Conservation (phyloP, 2,329 filamentous ascomycete genomes). For the Colletotrichum karsti region DNA sequence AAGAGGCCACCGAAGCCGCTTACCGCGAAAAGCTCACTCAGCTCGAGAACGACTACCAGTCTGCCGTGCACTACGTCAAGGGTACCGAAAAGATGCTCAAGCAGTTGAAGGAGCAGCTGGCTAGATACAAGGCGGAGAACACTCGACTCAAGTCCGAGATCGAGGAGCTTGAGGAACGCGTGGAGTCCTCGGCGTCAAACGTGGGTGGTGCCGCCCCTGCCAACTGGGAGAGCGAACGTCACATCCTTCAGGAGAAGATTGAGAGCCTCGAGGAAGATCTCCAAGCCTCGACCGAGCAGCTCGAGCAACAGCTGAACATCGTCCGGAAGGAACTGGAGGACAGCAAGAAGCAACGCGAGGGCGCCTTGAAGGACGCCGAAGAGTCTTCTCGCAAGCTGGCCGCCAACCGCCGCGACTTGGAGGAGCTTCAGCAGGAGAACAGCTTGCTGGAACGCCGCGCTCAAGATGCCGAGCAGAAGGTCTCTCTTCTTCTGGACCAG, state of each 20-base stretch:
- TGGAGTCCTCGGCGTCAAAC: constrained; percentile 44
- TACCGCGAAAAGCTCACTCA: constrained; percentile 95
- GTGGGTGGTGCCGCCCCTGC: constrained; percentile 49
- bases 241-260: constrained; percentile 73
- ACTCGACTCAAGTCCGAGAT: constrained; percentile 83
- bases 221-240: constrained; percentile 81
- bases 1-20: constrained; percentile 85
- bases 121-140: constrained; percentile 90
- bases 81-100: constrained; percentile 99
- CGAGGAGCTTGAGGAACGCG: constrained; percentile 68
- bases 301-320: constrained; percentile 76
- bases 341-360: constrained; percentile 74
- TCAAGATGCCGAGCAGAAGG: constrained; percentile 90
- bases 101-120: constrained; percentile 97
- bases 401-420: constrained; percentile 72
- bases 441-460: constrained; percentile 82
- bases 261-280: constrained; percentile 75
- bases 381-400: constrained; percentile 66
- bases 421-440: constrained; percentile 87
- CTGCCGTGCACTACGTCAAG: constrained; percentile 96
- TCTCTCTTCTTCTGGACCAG: constrained; percentile 91
- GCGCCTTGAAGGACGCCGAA: constrained; percentile 64
- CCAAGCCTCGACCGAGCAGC: constrained; percentile 67
- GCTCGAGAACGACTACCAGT: constrained; percentile 96
- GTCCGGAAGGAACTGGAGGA: constrained; percentile 76